Evolutionary conservation across 768 basidiomycete species (phyloP), one percentile per base, ranked within the genome.

Genomic region (Rubroboletus satanas): DNA sequence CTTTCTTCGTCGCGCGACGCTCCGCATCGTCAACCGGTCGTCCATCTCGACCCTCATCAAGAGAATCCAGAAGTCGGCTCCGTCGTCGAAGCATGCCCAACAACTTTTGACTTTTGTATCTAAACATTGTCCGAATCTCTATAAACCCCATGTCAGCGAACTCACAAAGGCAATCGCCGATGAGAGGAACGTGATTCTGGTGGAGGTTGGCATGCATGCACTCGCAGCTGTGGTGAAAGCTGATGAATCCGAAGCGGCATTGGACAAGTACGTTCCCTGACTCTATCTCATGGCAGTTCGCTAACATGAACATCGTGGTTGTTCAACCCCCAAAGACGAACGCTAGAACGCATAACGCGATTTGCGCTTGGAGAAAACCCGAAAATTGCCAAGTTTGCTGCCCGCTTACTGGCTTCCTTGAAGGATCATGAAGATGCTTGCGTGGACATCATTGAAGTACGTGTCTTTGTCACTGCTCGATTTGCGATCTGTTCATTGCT

Each of bases 351-450:
- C 15, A 75, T 89, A 12, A 73, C 72, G 49, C 79, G 81, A 39
- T 80, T 83, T 59, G 87, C 81, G 0, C 62, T 84, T 31, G 82
- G 82, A 26, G 77, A 81, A 5, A 80, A 87, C 49, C 73, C 76
- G 26, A 78, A 81, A 21, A 83, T 87, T 57, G 88, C 92, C 18
- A 98, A 98, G 68, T 95, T 91, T 68, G 89, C 93, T 1, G 83
- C 90, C 3, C 81, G 93, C 21, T 75, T 90, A 33, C 65, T 96
- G 21, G 81, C 85, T 1, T 79, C 79, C 49, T 77, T 77, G 37
- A 82, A 80, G 61, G 77, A 82, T 43, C 75, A 79, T 14, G 76
- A 77, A 7, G 74, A 79, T 2, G 58, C 75, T 1, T 84, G 85
- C 58, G 65, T 68, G 1, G 71, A 80, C 10, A 74, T 91, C 10